Base-by-base conservation (phyloP, 73 alveolate species). In the Durusdinium trenchii region DNA sequence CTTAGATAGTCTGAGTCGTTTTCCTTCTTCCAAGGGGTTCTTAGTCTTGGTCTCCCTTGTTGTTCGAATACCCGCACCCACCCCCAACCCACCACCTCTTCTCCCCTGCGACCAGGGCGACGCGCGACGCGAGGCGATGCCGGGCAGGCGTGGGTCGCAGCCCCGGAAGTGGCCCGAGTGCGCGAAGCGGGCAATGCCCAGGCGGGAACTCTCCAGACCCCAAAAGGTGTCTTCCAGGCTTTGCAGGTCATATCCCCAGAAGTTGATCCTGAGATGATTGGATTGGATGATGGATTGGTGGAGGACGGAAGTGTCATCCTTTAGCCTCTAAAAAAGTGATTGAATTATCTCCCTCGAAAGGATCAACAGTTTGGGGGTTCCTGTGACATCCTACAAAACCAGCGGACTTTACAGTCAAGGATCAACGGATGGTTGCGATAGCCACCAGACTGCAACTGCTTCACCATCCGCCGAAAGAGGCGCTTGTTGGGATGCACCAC, bases 191-290 rank as follows among this genome's bases (percentile, higher is more conserved):
- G 85, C 54, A 6, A 87, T 40, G 95, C 95, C 95, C 3, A 64
- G 40, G 12, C 95, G 54, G 4, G 83, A 85, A 36, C 95, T 50
- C 50, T 45, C 28, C 7, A 45, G 32, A 35, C 84, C 50, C 95
- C 95, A 87, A n/a, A 87, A 87, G 28, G 95, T 64, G 47, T 87
- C 95, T 48, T 87, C 95, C 95, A 87, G 52, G 42, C 85, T 87
- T 71, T 87, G 95, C 64, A 87, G 79, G 54, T 87, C 95, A 9
- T 87, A 87, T 48, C 95, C 95, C 95, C 95, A 87, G 69, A 62
- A 87, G 79, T 62, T 87, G 84, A 87, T 71, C 84, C 84, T 71
- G 1, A n/a, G 50, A 16, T 35, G 84, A 47, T n/a, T n/a, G n/a
- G n/a, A n/a, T n/a, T n/a, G n/a, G n/a, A n/a, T n/a, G n/a, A n/a